Base-by-base conservation (phyloP, 352 stramenopile genomes). In the Phytophthora megakarya region DNA sequence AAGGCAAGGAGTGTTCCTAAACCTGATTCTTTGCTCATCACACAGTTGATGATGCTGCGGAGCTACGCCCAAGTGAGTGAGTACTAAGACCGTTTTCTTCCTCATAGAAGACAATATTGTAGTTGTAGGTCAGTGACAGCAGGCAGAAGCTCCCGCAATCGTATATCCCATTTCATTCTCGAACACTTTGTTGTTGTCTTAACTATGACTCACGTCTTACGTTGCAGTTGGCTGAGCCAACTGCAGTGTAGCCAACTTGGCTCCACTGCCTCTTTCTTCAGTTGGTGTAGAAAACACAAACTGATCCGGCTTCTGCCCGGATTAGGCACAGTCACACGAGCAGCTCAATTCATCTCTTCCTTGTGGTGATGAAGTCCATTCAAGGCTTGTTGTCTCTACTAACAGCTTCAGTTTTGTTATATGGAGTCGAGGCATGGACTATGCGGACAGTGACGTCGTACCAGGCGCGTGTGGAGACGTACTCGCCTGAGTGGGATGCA, bases 391-490 rank as follows among this genome's bases (percentile, higher is more conserved):
- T 13, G 12, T 40, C 26, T 18, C 48, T 71, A 13, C 37, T 30
- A n/a, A 39, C 19, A 16, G 23, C 43, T 3, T 51, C 33, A 1
- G 15, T 42, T n/a, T 21, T 19, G 21, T 25, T 39, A 3, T 4
- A 44, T 22, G 59, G 11, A 7, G 61, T 48, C 8, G 30, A 61
- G 16, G 53, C 51, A 5, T 90, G 79, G 77, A 44, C 18, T 26
- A 92, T 90, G 80, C 54, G 46, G 13, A 50, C 70, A 4, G 70
- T 90, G 23, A 77, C 45, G 18, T 88, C 80, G 25, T 78, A 76
- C 37, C 80, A 92, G 60, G 83, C 77, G 32, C 80, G 80, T 11
- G 68, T 90, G 13, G 79, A 90, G 63, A 73, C 72, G 30, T 78
- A 69, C 21, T 70, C 71, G 38, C 80, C 83, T 2, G 26, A 78